phyloP scores from a whole-genome alignment of 2,329 filamentous ascomycete genomes.

The Celoporthe dispersa region DNA sequence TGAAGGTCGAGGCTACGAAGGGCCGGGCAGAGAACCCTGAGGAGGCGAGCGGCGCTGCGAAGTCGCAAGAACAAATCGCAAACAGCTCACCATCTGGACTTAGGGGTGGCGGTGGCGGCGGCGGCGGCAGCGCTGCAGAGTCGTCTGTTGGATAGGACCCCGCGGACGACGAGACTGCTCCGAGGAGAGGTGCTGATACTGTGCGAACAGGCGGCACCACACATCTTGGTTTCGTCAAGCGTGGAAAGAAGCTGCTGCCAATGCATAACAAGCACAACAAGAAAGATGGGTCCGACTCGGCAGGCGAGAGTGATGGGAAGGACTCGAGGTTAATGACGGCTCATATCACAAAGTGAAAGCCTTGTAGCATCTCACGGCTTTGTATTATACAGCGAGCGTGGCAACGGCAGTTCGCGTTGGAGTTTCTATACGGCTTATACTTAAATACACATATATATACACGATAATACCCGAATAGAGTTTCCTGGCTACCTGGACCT shows the following conservation, averaged over 20 bases:
- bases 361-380: background rate
- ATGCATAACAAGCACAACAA: conserved; percentile 1
- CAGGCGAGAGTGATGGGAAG: background rate
- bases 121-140: background rate
- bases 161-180: background rate
- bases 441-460: background rate
- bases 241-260: conserved; percentile 25
- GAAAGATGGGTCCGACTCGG: background rate
- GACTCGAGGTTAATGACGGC: conserved; percentile 13
- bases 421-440: background rate
- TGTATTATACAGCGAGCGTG: conserved; percentile 3
- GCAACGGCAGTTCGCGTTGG: background rate
- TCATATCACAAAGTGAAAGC: conserved; percentile 18
- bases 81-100: background rate
- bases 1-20: conserved; percentile 26
- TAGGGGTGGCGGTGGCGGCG: no score
- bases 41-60: conserved; percentile 15
- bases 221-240: conserved; percentile 20
- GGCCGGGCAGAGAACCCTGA: conserved; percentile 23
- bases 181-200: background rate
- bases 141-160: background rate
- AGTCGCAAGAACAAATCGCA: conserved; percentile 17
- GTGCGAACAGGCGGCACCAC: conserved; percentile 13
- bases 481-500: background rate
- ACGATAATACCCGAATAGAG: background rate